phyloP scores from a whole-genome alignment of 139 green algal species.

The Picochlorum sp. region DNA sequence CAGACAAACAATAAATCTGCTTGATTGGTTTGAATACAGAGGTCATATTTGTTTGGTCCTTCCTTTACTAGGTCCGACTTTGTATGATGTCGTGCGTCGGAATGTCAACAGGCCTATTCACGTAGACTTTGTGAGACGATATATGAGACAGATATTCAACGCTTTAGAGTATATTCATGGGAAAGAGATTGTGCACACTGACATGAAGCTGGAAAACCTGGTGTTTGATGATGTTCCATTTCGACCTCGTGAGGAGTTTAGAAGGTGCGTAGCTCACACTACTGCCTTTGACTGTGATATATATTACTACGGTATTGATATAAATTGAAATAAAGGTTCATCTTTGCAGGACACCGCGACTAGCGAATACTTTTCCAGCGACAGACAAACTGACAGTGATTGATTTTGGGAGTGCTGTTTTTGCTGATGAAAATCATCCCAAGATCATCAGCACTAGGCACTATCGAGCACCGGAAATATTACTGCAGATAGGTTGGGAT shows the following conservation, averaged over 20 bases:
- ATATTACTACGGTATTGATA: no score
- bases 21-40: conserved; percentile 94
- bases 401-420: conserved; percentile 95
- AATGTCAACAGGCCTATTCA: conserved; percentile 89
- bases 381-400: conserved; percentile 72
- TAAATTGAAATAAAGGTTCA: background rate
- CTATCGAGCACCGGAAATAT: conserved; percentile 94
- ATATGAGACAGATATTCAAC: conserved; percentile 68
- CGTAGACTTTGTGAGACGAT: conserved; percentile 67
- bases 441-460: conserved; percentile 77
- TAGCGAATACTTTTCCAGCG: conserved; percentile 38
- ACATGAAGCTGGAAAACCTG: conserved; percentile 99
- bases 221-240: conserved; percentile 54
- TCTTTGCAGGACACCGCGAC: background rate
- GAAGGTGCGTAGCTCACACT: no score
- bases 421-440: conserved; percentile 85
- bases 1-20: conserved; percentile 54
- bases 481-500: conserved; percentile 86
- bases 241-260: no score
- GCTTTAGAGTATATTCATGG: conserved; percentile 81
- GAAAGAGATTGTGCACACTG: conserved; percentile 87
- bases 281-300: no score
- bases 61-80: conserved; percentile 80
- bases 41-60: conserved; percentile 99
- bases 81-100: conserved; percentile 91